phyloP scores from a whole-genome alignment of 2,329 filamentous ascomycete genomes.

The Aspergillus sp. region DNA sequence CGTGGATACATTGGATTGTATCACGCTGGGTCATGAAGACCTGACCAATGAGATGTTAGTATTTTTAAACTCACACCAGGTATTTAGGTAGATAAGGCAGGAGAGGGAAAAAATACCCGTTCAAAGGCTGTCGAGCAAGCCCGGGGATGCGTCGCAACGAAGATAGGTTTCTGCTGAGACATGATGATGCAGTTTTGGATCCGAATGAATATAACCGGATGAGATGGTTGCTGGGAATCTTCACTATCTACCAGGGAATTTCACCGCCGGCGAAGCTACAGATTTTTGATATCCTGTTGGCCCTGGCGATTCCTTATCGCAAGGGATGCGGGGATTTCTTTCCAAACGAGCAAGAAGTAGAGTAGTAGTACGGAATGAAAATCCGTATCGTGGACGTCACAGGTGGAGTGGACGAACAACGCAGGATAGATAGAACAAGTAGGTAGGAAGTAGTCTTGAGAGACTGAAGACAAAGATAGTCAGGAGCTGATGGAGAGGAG shows the following conservation, averaged over 20 bases:
- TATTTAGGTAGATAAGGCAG: not conserved
- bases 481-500: not conserved
- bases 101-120: constrained; percentile 58
- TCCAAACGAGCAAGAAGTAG: not conserved
- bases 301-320: not conserved
- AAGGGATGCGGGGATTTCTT: not conserved
- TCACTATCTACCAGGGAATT: constrained; percentile 22
- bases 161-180: constrained; percentile 76
- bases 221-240: not conserved
- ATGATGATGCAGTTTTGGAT: constrained; percentile 55
- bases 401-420: not conserved
- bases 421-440: too few relatives aligned
- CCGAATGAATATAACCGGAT: not conserved
- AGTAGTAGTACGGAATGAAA: not conserved
- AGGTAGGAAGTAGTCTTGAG: not conserved
- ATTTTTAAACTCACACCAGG: not conserved
- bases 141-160: constrained; percentile 89
- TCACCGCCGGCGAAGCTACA: constrained; percentile 23
- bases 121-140: constrained; percentile 98
- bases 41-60: constrained; percentile 45
- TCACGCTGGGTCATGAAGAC: constrained; percentile 95
- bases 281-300: not conserved
- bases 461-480: not conserved
- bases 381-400: not conserved
- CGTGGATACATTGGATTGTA: constrained; percentile 79